phyloP scores from a whole-genome alignment of 2,329 filamentous ascomycete genomes.

The Graphilbum fragrans region DNA sequence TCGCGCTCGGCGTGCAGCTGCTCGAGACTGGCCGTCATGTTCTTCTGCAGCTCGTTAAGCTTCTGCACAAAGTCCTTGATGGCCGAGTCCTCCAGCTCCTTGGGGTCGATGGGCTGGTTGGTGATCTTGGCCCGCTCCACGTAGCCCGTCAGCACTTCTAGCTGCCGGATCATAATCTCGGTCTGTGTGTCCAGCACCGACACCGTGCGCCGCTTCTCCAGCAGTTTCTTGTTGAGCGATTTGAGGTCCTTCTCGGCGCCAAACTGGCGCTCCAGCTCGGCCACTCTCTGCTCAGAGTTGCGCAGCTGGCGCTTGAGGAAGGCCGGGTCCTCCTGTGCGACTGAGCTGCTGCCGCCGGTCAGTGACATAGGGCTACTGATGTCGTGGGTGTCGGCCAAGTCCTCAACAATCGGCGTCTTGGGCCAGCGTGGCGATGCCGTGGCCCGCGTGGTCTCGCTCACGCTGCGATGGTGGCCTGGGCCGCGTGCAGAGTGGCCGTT shows the following conservation, averaged over 20 bases:
- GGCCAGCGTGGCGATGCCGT: slow-evolving; percentile 58
- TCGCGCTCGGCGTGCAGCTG: slow-evolving; percentile 60
- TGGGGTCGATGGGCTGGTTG: slow-evolving; percentile 67
- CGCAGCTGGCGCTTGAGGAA: slow-evolving; percentile 65
- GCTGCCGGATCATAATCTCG: slow-evolving; percentile 86
- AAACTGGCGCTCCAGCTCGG: slow-evolving; percentile 76
- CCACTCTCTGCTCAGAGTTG: slow-evolving; percentile 71
- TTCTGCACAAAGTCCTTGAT: slow-evolving; percentile 84
- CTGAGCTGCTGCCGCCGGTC: slow-evolving; percentile 50
- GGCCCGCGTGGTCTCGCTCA: slow-evolving; percentile 54
- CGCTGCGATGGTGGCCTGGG: slow-evolving; percentile 44
- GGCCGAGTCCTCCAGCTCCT: slow-evolving; percentile 74
- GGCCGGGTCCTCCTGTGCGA: slow-evolving; percentile 45
- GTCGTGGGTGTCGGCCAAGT: slow-evolving; percentile 39
- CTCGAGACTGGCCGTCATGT: slow-evolving; percentile 45
- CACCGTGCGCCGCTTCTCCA: slow-evolving; percentile 92
- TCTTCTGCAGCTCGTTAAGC: slow-evolving; percentile 47
- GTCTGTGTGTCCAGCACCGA: slow-evolving; percentile 88
- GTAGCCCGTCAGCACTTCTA: slow-evolving; percentile 81
- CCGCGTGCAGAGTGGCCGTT: slow-evolving; percentile 19
- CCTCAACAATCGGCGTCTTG: slow-evolving; percentile 51
- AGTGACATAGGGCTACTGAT: slow-evolving; percentile 62
- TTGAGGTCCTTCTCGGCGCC: slow-evolving; percentile 52
- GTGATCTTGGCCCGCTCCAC: slow-evolving; percentile 77
- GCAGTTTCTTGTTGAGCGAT: slow-evolving; percentile 73